Percentiles rank a stretch among this genome's conserved stretches.
Evolutionary conservation across 208 protist genomes (phyloP).

Genomic region (Polymyxa betae): DNA sequence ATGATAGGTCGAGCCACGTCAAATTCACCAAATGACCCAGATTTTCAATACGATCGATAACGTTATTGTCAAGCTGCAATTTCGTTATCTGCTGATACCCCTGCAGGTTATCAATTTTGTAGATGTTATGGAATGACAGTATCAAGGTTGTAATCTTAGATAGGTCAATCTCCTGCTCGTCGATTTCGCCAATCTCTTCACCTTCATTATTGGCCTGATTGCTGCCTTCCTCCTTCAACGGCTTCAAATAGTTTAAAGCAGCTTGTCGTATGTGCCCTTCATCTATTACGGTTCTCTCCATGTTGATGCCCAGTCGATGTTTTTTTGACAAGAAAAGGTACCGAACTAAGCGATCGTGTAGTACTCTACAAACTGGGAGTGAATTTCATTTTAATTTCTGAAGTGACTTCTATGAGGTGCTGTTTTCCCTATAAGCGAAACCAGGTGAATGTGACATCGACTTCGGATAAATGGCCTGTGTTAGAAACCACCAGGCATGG

Average conservation of each 20-base stretch:
- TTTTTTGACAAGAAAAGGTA: too few species aligned
- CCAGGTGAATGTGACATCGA: too few species aligned
- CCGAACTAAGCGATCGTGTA: too few species aligned
- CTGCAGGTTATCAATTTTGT: constrained; percentile 84
- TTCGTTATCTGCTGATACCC: constrained; percentile 82
- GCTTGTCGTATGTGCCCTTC: neutral
- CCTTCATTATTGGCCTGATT: neutral
- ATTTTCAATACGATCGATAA: constrained; percentile 86
- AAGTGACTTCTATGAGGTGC: too few species aligned
- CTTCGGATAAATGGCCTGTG: too few species aligned
- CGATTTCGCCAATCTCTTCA: neutral
- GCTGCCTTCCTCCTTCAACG: constrained; percentile 18
- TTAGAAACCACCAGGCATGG: too few species aligned
- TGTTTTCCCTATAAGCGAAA: too few species aligned
- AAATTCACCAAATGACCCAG: constrained; percentile 77
- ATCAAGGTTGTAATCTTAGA: neutral
- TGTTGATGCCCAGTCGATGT: too few species aligned
- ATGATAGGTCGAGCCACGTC: constrained; percentile 81
- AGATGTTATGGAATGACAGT: constrained; percentile 60
- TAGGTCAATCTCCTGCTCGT: neutral
- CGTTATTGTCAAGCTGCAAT: constrained; percentile 91
- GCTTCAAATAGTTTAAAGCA: neutral
- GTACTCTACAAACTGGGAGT: too few species aligned
- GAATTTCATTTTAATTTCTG: too few species aligned
- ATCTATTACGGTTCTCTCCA: constrained; percentile 32